Evolutionary conservation across 2,329 filamentous ascomycete genomes (phyloP), one percentile per base, ranked within the genome.

Genomic region (Davidsoniella eucalypti): DNA sequence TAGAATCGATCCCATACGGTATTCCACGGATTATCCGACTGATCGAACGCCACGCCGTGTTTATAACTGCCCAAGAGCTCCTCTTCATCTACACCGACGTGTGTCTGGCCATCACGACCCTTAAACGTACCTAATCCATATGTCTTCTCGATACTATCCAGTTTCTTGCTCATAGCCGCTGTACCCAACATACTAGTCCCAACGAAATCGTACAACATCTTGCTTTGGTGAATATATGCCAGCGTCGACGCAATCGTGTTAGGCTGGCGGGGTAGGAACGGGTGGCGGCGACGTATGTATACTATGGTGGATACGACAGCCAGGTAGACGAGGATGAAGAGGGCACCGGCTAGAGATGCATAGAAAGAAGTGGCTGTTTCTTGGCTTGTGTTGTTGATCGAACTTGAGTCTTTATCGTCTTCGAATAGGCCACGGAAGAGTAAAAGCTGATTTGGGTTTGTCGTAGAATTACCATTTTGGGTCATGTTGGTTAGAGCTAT

Each of bases 111-210:
- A 62, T 90, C 84, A 16, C 83, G 67, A 0, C 84, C 84, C 39
- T 67, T 66, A 58, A 87, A 87, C 83, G 83, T 87, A 1, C 84
- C 84, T 33, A 88, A 63, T 1, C 81, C 83, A 61, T 88, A 90
- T 39, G 69, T 78, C 66, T 82, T 81, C 37, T 73, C 72, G n/a
- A 74, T 64, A 8, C 61, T 64, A 54, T 76, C 74, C 36, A 88
- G 67, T 60, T 71, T 69, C 51, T 63, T 63, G 55, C 73, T 75
- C 77, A 86, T 84, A 59, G 77, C 65, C 12, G 68, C 65, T 49
- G 73, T 76, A 56, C 70, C 73, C 47, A 80, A 64, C 63, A 76
- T 76, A 54, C 80, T 75, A 18, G 81, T 86, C 40, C 75, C 78
- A 12, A 85, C 79, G 62, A 88, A 88, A 58, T 78, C 76, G 55